phyloP scores from a whole-genome alignment of 768 basidiomycete species.

The Trametes punicea region DNA sequence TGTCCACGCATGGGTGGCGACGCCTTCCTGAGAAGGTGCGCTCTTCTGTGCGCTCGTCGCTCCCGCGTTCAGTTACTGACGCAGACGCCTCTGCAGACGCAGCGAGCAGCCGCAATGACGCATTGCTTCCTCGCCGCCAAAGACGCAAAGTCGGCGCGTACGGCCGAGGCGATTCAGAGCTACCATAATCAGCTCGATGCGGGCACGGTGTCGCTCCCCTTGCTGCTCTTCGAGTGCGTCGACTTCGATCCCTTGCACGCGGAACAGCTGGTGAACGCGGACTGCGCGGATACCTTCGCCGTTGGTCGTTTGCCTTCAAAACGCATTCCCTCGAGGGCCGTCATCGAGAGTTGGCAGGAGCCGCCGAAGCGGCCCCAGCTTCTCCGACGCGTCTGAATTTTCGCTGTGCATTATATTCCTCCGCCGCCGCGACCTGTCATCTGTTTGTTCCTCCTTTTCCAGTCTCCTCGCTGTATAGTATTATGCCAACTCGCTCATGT shows the following conservation, averaged over 20 bases:
- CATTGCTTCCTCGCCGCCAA: not conserved
- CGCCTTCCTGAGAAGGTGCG: not conserved
- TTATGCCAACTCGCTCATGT: not conserved
- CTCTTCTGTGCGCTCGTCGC: not conserved
- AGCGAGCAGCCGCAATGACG: not conserved
- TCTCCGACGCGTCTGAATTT: too few relatives aligned
- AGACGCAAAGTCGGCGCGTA: not conserved
- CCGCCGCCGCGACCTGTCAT: too few relatives aligned
- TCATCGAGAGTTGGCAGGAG: not conserved
- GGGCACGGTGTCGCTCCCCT: not conserved
- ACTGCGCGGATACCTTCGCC: not conserved
- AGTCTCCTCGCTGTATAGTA: not conserved
- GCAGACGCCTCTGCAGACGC: not conserved
- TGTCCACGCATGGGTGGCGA: not conserved
- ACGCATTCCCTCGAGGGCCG: not conserved
- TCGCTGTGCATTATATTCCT: too few relatives aligned
- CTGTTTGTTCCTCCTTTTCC: not conserved
- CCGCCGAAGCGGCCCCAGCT: too few relatives aligned
- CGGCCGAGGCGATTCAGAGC: not conserved
- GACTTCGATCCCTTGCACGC: not conserved
- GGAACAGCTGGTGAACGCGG: not conserved
- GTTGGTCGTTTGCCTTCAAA: not conserved
- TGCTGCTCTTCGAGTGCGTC: not conserved
- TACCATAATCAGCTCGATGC: not conserved
- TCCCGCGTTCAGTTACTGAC: not conserved